These are phyloP conservation scores for Excoecaria cochinchinensis DNA, from an alignment of 345 rosid species.

Conservation along the genomic window DNA sequence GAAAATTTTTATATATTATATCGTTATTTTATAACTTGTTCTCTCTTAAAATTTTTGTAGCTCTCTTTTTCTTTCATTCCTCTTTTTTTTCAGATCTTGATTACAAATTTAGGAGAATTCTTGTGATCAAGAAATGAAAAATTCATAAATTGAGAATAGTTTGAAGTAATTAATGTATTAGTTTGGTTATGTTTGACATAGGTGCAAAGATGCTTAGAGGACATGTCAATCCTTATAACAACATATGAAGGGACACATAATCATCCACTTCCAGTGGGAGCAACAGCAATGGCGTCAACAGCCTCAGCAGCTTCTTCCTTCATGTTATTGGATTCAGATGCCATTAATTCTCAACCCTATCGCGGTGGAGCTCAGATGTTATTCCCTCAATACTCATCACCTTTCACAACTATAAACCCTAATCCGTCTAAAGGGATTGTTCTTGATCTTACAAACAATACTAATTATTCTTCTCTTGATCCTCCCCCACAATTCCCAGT, in stretches of 20 bases:
- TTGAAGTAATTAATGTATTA: background rate
- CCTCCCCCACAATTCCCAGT: background rate
- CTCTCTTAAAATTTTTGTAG: too few species aligned
- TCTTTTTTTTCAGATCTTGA: too few species aligned
- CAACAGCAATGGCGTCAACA: slow-evolving; percentile 59
- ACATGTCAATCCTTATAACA: slow-evolving; percentile 63
- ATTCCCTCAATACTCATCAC: slow-evolving; percentile 24
- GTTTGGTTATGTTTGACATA: background rate
- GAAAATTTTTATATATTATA: too few species aligned
- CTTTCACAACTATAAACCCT: slow-evolving; percentile 23
- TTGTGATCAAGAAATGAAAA: background rate
- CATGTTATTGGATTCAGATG: slow-evolving; percentile 43
- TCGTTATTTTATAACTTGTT: too few species aligned
- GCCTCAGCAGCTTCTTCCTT: slow-evolving; percentile 50
- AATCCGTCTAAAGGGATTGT: slow-evolving; percentile 42
- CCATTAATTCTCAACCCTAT: slow-evolving; percentile 19
- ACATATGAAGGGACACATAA: slow-evolving; percentile 63
- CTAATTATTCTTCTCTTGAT: background rate
- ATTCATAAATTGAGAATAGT: background rate
- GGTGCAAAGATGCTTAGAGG: slow-evolving; percentile 66
- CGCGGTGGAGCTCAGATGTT: slow-evolving; percentile 3
- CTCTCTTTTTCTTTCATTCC: too few species aligned
- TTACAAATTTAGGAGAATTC: too few species aligned
- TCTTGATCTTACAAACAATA: slow-evolving; percentile 40
- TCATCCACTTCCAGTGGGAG: slow-evolving; percentile 63